A percentile compares a stretch with the other conserved stretches of the same genome.
Evolutionary conservation across 2,329 filamentous ascomycete species (phyloP).

Genomic region (Didymella arachidicola): DNA sequence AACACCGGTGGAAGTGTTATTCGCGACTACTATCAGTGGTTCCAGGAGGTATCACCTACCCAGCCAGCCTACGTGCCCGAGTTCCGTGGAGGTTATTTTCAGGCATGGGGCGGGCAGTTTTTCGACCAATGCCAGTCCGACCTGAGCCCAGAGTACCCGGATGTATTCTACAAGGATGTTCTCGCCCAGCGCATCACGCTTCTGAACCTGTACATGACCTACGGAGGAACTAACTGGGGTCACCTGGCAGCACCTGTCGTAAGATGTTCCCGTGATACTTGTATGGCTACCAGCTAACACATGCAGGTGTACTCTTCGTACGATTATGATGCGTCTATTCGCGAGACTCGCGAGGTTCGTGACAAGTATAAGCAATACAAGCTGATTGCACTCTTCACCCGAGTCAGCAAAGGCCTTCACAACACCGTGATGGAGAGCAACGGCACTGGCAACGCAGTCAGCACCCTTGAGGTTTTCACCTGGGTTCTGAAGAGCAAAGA

Average conservation of each 20-base stretch:
- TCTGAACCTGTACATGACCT: conserved; percentile 61
- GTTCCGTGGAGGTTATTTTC: conserved; percentile 63
- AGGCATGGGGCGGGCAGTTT: conserved; percentile 62
- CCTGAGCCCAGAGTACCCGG: conserved; percentile 58
- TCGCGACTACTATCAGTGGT: conserved; percentile 65
- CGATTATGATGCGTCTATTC: conserved; percentile 59
- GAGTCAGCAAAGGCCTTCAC: conserved; percentile 60
- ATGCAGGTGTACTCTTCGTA: conserved; percentile 57
- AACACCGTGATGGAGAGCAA: conserved; percentile 64
- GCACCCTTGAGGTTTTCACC: conserved; percentile 55
- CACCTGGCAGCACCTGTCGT: conserved; percentile 53
- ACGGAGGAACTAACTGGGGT: conserved; percentile 65
- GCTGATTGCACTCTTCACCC: conserved; percentile 62
- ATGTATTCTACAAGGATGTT: conserved; percentile 66
- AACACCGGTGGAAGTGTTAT: conserved; percentile 60
- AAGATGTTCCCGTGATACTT: background rate
- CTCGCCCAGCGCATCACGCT: conserved; percentile 60
- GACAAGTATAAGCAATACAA: conserved; percentile 64
- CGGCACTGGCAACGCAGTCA: conserved; percentile 58
- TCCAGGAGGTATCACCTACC: conserved; percentile 62
- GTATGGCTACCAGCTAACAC: background rate
- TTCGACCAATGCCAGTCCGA: conserved; percentile 61
- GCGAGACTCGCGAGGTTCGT: conserved; percentile 62
- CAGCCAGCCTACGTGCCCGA: conserved; percentile 63
- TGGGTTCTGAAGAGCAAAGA: conserved; percentile 63